Evolutionary conservation across 371 early-diverging fungal species (phyloP), one percentile per base, ranked within the genome.

Genomic region (Rhizopus sp.): DNA sequence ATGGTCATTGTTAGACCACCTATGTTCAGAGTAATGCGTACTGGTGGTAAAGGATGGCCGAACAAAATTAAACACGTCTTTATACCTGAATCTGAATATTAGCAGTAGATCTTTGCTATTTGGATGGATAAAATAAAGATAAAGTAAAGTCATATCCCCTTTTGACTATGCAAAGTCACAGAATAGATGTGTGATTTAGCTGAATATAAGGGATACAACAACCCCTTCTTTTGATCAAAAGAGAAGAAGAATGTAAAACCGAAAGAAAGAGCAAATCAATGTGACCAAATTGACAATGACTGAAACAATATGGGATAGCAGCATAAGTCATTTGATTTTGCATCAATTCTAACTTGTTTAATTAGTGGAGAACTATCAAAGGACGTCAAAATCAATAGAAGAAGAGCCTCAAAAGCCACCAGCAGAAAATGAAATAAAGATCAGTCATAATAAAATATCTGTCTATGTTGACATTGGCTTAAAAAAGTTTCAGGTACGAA

Each of bases 31-130:
- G 32, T 15, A 53, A 45, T 45, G 52, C 54, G 48, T 62, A 44
- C 17, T 53, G 62, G 37, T 64, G 76, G 71, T 71, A 79, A 79
- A 79, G 79, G 79, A 60, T 73, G 74, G 56, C 76, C 52, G 57
- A 33, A 79, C 70, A 78, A 34, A 39, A 10, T 12, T 29, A 30
- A 32, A n/a, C 45, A 50, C 35, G 52, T 55, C 62, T 68, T 51
- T 46, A 46, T n/a, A 57, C 53, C 66, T 73, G 76, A 73, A 64
- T 72, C 60, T 46, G 44, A 49, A 33, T 55, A 50, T 52, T 32
- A 9, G 7, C 47, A 44, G 39, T 54, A 52, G 61, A 29, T 41
- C 17, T 60, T 33, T 39, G 44, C 48, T 37, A 50, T 47, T 51
- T 37, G 51, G 62, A 68, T 70, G 68, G 71, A 67, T 64, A 56